Evolutionary conservation across 2,329 filamentous ascomycete species (phyloP), one percentile per base, ranked within the genome.

Genomic region (Zymoseptoria ardabiliae): DNA sequence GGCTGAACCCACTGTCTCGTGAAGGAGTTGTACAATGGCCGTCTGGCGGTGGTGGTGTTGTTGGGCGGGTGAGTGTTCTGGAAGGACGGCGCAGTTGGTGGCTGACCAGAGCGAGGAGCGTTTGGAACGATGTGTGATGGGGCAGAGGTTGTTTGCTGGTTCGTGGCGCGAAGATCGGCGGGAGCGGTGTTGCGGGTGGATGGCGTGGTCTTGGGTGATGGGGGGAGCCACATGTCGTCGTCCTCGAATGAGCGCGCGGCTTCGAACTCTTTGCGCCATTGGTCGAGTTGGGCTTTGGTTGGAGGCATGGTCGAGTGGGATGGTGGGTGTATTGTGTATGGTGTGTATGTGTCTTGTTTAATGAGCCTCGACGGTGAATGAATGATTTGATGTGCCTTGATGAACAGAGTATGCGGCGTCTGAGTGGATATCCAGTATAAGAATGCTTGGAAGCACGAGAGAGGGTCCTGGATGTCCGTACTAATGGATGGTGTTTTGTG

Each of bases 231-330:
- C 20, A 21, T 23, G 50, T 60, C 58, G 25, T 48, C 50, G 28
- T 60, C 58, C 23, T 60, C 58, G 55, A 60, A 60, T 3, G 41
- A 50, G 51, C 58, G 58, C 20, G 58, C 58, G 21, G 58, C 58
- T 57, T 60, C 58, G 55, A 60, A 58, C 17, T 57, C 55, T 50
- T 52, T 48, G n/a, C 58, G 58, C 55, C 50, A 54, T 13, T 52
- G 23, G n/a, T 51, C 58, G 19, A 57, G 30, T 23, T 60, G 30
- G 11, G 53, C 55, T 28, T 58, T 20, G 11, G 58, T 51, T 20
- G 55, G 55, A 45, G 35, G 35, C 35, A 45, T 45, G 6, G 13
- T 45, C 50, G 41, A 41, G 4, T 54, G 52, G 35, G 19, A 25
- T 23, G 20, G 2, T 28, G 22, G 13, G 17, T 10, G 20, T 19